Evolutionary conservation across 805 yeast genomes (phyloP).

Genomic region (Starmera dryadoides): DNA sequence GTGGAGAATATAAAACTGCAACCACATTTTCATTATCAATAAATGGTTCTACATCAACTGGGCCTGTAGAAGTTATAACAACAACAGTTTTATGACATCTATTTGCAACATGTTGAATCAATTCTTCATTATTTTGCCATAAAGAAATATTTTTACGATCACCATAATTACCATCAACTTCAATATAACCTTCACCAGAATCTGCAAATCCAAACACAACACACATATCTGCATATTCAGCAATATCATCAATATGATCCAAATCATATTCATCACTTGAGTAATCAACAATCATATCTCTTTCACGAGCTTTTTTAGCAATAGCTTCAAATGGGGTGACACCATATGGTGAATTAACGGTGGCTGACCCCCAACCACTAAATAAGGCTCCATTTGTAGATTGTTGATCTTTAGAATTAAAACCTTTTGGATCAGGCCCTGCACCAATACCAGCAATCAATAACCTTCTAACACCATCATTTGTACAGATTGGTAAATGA

Average conservation of each 20-base stretch:
- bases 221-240: constrained; percentile 44
- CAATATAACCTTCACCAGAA: constrained; percentile 54
- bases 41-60: constrained; percentile 48
- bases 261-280: constrained; percentile 39
- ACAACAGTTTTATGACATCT: constrained; percentile 49
- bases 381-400: constrained; percentile 47
- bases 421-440: constrained; percentile 41
- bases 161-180: constrained; percentile 52
- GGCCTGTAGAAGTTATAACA: constrained; percentile 54
- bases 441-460: constrained; percentile 49
- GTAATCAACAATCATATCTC: constrained; percentile 38
- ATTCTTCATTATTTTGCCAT: constrained; percentile 53
- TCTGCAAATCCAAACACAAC: constrained; percentile 46
- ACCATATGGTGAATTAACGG: constrained; percentile 47
- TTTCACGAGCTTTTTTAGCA: constrained; percentile 35
- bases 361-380: constrained; percentile 62
- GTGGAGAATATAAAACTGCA: constrained; percentile 48
- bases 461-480: constrained; percentile 33
- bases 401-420: constrained; percentile 45
- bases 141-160: constrained; percentile 46
- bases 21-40: constrained; percentile 52
- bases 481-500: constrained; percentile 41
- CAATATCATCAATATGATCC: constrained; percentile 34
- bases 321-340: constrained; percentile 56
- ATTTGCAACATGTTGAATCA: constrained; percentile 40